phyloP scores from a whole-genome alignment of 768 basidiomycete species.

The Lentinus tigrinus region DNA sequence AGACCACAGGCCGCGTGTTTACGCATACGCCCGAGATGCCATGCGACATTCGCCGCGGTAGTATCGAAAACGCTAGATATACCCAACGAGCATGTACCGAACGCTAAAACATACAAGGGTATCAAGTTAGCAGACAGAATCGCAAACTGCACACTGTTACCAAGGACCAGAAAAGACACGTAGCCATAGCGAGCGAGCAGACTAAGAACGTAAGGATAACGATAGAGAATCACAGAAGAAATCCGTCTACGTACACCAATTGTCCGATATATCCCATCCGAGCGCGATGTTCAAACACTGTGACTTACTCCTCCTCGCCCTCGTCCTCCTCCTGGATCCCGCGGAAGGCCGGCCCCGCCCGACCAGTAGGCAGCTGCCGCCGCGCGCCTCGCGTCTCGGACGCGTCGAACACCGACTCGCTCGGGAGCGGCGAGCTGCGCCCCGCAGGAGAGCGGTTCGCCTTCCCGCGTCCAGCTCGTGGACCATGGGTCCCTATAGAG shows the following conservation, averaged over 20 bases:
- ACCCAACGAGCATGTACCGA: too few relatives aligned
- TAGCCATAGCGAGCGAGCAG: background rate
- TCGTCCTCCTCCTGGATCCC: constrained; percentile 84
- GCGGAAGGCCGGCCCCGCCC: constrained; percentile 69
- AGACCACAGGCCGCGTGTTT: too few relatives aligned
- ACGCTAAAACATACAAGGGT: background rate
- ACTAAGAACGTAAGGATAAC: constrained; percentile 12
- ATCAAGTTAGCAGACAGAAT: background rate
- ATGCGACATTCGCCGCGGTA: too few relatives aligned
- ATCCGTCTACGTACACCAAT: constrained; percentile 10
- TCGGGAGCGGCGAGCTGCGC: constrained; percentile 57
- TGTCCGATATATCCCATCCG: constrained; percentile 1
- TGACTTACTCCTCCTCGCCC: constrained; percentile 70
- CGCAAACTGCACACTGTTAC: background rate
- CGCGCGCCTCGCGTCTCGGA: constrained; percentile 53
- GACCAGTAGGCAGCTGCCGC: constrained; percentile 66
- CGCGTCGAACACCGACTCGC: constrained; percentile 47
- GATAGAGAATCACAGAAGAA: constrained; percentile 4
- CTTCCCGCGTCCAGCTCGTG: constrained; percentile 18
- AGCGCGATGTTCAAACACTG: background rate
- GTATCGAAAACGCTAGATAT: too few relatives aligned
- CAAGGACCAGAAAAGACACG: background rate
- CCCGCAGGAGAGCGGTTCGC: constrained; percentile 55
- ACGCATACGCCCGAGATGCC: too few relatives aligned
- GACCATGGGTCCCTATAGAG: constrained; percentile 2